A percentile compares a stretch with the other conserved stretches of the same genome.
Evolutionary conservation across 495 filamentous ascomycete genomes (phyloP).

Genomic region (Aspergillus incahuasiensis): DNA sequence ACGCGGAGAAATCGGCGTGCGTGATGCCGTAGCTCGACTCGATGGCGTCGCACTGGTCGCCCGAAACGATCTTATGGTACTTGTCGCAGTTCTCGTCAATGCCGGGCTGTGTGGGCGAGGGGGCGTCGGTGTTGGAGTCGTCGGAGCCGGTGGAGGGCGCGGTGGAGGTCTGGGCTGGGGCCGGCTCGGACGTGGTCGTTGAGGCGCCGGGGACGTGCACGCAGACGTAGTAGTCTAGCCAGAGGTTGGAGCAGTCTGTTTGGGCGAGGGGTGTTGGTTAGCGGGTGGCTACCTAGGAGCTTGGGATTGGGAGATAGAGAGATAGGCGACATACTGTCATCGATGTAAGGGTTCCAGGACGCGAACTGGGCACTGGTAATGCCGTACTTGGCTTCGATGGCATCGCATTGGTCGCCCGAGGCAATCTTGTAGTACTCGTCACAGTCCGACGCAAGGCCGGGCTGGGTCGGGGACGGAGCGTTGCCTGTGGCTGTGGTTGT

Average conservation of each 20-base stretch:
- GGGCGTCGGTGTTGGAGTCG: no score
- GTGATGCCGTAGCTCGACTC: no score
- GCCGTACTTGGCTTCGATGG: constrained; percentile 24
- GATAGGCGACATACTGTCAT: constrained; percentile 7
- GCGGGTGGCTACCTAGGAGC: neutral
- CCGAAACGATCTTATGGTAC: no score
- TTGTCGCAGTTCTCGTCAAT: no score
- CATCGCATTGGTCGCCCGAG: constrained; percentile 30
- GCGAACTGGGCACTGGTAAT: constrained; percentile 19
- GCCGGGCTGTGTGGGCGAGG: no score
- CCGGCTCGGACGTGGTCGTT: no score
- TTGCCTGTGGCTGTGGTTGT: no score
- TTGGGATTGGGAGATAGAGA: neutral
- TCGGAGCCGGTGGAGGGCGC: no score
- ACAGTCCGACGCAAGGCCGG: neutral
- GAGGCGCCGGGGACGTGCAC: neutral
- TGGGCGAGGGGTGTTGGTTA: neutral
- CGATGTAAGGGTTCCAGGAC: constrained; percentile 32
- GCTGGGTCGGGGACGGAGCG: neutral
- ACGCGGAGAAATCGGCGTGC: no score
- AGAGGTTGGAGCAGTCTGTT: constrained; percentile 18
- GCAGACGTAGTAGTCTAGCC: constrained; percentile 15
- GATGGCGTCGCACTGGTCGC: no score
- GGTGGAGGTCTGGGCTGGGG: no score
- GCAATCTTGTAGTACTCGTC: constrained; percentile 33